Conservation (phyloP, 1,139 yeast genomes). For the Lodderomyces parapsilosis region DNA sequence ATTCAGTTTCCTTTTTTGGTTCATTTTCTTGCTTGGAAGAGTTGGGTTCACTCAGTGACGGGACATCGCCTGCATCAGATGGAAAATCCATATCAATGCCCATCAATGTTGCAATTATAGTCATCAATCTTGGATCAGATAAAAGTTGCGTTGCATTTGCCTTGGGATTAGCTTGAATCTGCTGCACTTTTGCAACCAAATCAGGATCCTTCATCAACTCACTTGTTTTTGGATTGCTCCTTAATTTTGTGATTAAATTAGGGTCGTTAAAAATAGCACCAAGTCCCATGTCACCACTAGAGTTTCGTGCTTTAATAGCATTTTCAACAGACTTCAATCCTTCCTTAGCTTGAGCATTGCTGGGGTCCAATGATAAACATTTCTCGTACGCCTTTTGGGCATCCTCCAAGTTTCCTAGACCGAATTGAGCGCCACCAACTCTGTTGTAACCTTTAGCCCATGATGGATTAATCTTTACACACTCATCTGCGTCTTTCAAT, state of each 20-base stretch:
- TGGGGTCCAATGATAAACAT: slow-evolving; percentile 79
- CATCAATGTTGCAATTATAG: slow-evolving; percentile 80
- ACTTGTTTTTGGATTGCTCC: slow-evolving; percentile 82
- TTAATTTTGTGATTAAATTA: slow-evolving; percentile 68
- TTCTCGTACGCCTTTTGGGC: slow-evolving; percentile 71
- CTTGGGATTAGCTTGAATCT: slow-evolving; percentile 72
- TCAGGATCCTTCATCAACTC: slow-evolving; percentile 86
- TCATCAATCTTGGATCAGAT: slow-evolving; percentile 85
- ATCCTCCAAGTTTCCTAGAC: slow-evolving; percentile 72
- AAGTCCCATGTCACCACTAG: slow-evolving; percentile 62
- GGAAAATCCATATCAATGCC: slow-evolving; percentile 74
- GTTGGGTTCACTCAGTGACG: slow-evolving; percentile 18
- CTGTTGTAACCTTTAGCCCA: slow-evolving; percentile 98
- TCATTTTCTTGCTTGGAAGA: slow-evolving; percentile 20
- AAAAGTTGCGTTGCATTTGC: slow-evolving; percentile 63
- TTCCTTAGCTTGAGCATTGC: slow-evolving; percentile 82
- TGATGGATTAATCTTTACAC: slow-evolving; percentile 71
- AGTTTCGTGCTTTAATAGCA: slow-evolving; percentile 44
- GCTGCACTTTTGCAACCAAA: slow-evolving; percentile 68
- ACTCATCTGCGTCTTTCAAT: slow-evolving; percentile 76
- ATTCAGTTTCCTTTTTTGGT: slow-evolving; percentile 17
- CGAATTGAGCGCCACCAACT: slow-evolving; percentile 90
- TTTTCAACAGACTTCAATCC: slow-evolving; percentile 73
- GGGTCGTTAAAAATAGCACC: slow-evolving; percentile 82
- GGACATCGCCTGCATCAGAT: slow-evolving; percentile 22